A percentile compares a stretch with the other conserved stretches of the same genome.
phyloP scores from a whole-genome alignment of 371 early-diverging fungal species.

The Polyrhizophydium stewartii region DNA sequence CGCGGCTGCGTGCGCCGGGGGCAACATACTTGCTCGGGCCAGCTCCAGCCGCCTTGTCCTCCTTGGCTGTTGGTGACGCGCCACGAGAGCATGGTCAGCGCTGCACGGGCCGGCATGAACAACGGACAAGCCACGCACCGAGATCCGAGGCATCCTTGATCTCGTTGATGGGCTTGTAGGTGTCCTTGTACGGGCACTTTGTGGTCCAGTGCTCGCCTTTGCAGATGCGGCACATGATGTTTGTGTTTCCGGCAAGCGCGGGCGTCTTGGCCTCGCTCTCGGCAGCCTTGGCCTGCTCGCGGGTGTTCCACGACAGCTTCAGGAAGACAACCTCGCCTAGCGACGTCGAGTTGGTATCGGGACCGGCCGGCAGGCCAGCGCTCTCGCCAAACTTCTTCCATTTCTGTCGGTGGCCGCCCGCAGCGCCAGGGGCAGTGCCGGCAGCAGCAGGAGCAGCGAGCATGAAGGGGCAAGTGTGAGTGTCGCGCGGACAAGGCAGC shows the following conservation, averaged over 20 bases:
- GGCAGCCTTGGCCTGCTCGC: conserved; percentile 41
- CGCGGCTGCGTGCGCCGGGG: conserved; percentile 72
- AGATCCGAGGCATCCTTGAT: too few relatives aligned
- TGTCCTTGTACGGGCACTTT: conserved; percentile 97
- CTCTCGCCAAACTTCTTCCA: conserved; percentile 50
- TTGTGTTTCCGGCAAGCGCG: conserved; percentile 58
- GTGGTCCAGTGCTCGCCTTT: conserved; percentile 94
- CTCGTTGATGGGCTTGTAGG: conserved; percentile 61
- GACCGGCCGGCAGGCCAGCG: conserved; percentile 47
- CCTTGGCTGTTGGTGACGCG: too few relatives aligned
- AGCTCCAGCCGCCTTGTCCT: too few relatives aligned
- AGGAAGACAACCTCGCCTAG: conserved; percentile 86
- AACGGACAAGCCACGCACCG: too few relatives aligned
- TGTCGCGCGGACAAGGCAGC: too few relatives aligned
- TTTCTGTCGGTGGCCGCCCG: conserved; percentile 23
- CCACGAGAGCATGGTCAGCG: too few relatives aligned
- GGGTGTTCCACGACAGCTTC: conserved; percentile 63
- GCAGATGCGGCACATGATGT: conserved; percentile 94
- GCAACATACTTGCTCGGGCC: conserved; percentile 62
- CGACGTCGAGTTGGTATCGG: conserved; percentile 84
- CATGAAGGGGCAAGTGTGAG: too few relatives aligned
- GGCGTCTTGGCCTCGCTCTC: conserved; percentile 48
- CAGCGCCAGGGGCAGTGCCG: too few relatives aligned
- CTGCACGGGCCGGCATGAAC: too few relatives aligned
- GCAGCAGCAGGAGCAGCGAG: too few relatives aligned